Conservation (phyloP, 179 eudicot species). For the Carnegiea gigantea region DNA sequence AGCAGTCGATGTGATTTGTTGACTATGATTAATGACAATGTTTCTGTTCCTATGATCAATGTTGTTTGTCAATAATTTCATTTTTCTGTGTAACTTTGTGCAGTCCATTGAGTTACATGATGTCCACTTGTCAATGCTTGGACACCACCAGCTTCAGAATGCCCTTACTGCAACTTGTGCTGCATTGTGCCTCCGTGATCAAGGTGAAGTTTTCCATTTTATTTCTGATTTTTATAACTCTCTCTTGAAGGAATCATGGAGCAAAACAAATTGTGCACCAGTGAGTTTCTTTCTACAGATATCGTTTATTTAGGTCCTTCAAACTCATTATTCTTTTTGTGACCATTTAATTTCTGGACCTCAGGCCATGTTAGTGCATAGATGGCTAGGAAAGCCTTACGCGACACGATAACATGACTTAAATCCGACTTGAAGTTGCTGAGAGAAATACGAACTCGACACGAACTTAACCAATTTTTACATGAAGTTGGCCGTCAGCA, state of each 20-base stretch:
- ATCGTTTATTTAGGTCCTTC: neutral
- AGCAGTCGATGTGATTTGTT: neutral
- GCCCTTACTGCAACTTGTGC: constrained; percentile 92
- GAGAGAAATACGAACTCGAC: no score
- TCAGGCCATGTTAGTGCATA: neutral
- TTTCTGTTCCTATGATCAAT: constrained; percentile 12
- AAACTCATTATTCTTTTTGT: neutral
- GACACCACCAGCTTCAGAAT: constrained; percentile 89
- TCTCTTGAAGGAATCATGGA: neutral
- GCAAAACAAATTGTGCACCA: neutral
- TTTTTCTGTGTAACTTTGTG: constrained; percentile 9
- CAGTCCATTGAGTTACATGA: constrained; percentile 64
- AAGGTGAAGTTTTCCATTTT: constrained; percentile 45
- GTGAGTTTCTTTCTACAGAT: neutral
- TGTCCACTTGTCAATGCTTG: constrained; percentile 72
- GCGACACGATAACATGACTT: no score
- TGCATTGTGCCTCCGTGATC: constrained; percentile 74
- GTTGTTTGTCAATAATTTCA: constrained; percentile 2
- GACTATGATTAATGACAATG: neutral
- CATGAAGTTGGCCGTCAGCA: no score
- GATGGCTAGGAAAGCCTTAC: neutral
- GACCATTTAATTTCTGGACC: neutral
- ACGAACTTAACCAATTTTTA: no score
- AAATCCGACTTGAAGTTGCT: no score
- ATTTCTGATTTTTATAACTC: neutral